These are phyloP conservation scores for Naematelia encephala DNA, from an alignment of 768 basidiomycete species.

Conservation along the genomic window DNA sequence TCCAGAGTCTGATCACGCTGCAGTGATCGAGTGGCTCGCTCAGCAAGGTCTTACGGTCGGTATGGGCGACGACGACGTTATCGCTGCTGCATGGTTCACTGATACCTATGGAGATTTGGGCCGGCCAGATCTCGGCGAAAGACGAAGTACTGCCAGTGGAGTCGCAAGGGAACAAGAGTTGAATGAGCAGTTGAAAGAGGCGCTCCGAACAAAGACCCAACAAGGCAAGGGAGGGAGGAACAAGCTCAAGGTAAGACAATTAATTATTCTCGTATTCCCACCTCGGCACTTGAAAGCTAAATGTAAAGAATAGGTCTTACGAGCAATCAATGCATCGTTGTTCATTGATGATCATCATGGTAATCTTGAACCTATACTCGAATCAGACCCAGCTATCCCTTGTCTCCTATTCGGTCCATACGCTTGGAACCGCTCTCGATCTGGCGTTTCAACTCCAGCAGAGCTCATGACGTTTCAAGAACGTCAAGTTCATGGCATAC, in stretches of 20 bases:
- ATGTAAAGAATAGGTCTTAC: too few species aligned
- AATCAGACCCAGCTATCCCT: conserved; percentile 19
- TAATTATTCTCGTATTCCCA: too few species aligned
- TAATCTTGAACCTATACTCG: conserved; percentile 32
- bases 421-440: conserved; percentile 29
- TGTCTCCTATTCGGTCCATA: conserved; percentile 40
- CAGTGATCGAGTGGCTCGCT: conserved; percentile 31
- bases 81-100: conserved; percentile 27
- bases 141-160: conserved; percentile 11
- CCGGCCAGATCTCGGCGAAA: conserved; percentile 10
- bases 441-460: conserved; percentile 29
- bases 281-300: too few species aligned
- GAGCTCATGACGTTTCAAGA: conserved; percentile 39
- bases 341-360: conserved; percentile 43
- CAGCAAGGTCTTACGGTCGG: conserved; percentile 32
- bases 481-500: conserved; percentile 19
- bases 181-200: conserved; percentile 25
- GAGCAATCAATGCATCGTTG: conserved; percentile 36
- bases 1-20: conserved; percentile 9
- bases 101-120: conserved; percentile 14
- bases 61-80: conserved; percentile 15
- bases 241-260: conserved; percentile 39
- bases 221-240: conserved; percentile 24
- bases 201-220: conserved; percentile 19
- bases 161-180: conserved; percentile 17